A percentile compares a stretch with the other conserved stretches of the same genome.
Evolutionary conservation across 176 grass and related monocot species (phyloP).

Genomic region (Oryza punctata): DNA sequence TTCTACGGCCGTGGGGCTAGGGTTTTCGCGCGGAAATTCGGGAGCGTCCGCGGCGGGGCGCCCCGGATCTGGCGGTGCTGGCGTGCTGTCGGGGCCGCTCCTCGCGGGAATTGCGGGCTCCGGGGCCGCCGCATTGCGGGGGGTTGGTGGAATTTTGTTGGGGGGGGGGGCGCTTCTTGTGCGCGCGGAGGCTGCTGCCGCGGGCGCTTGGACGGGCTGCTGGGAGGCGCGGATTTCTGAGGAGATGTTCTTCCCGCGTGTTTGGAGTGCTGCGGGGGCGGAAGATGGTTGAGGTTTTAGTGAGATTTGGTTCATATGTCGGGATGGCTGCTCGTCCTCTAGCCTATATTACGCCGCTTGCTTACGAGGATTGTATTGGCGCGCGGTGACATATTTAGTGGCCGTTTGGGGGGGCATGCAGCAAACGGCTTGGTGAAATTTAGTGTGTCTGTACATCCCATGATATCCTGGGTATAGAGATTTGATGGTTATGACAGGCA

Average conservation of each 20-base stretch:
- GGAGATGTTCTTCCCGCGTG: background rate
- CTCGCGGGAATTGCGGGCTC: slow-evolving; percentile 10
- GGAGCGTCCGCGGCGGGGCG: background rate
- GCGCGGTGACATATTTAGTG: background rate
- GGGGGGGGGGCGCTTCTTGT: slow-evolving; percentile 12
- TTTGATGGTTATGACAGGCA: background rate
- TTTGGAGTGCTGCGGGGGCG: background rate
- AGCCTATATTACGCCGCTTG: background rate
- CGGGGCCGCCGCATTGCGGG: slow-evolving; percentile 21
- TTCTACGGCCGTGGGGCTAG: background rate
- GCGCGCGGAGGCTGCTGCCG: background rate
- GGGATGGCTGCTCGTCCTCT: slow-evolving; percentile 12
- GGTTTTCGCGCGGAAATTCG: slow-evolving; percentile 21
- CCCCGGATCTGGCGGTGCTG: slow-evolving; percentile 30
- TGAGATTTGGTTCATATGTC: background rate
- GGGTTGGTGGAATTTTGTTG: slow-evolving; percentile 41
- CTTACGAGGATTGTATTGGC: background rate
- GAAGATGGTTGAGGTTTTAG: slow-evolving; percentile 14
- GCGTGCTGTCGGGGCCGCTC: background rate
- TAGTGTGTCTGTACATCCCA: background rate
- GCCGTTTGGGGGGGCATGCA: background rate
- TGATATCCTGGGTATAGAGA: background rate
- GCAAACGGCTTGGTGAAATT: slow-evolving; percentile 21
- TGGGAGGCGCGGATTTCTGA: background rate
- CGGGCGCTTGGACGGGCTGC: background rate